Conservation (phyloP, 2,329 filamentous ascomycete species). For the Aspergillus persii region DNA sequence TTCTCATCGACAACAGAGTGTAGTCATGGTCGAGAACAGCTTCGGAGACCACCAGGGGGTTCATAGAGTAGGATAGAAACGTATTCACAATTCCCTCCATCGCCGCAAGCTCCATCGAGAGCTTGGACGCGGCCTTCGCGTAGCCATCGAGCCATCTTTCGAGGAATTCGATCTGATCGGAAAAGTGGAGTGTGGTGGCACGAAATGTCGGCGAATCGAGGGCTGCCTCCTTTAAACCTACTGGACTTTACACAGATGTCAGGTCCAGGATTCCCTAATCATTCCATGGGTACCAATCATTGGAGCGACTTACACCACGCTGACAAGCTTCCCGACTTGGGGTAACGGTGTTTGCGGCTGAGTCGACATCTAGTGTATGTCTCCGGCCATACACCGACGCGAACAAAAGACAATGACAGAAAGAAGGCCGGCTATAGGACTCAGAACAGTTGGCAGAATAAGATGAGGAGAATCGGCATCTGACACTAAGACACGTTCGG, state of each 20-base stretch:
- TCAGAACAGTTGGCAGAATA: constrained; percentile 4
- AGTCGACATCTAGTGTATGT: constrained; percentile 42
- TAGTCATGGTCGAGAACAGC: constrained; percentile 93
- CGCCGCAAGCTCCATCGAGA: constrained; percentile 64
- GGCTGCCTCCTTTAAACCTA: constrained; percentile 87
- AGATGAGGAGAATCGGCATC: constrained; percentile 10
- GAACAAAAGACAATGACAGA: constrained; percentile 12
- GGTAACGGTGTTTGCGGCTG: constrained; percentile 36
- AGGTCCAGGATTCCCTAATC: constrained; percentile 6
- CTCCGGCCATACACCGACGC: constrained; percentile 33
- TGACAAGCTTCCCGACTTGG: constrained; percentile 46
- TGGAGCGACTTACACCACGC: constrained; percentile 41
- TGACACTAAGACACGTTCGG: constrained; percentile 14
- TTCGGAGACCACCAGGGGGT: constrained; percentile 71
- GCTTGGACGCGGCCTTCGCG: constrained; percentile 59
- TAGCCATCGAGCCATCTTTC: constrained; percentile 88
- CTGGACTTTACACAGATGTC: constrained; percentile 55
- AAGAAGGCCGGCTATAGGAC: constrained; percentile 1
- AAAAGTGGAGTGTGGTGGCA: constrained; percentile 79
- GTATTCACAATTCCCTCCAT: constrained; percentile 77
- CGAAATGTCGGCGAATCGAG: constrained; percentile 97
- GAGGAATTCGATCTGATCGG: constrained; percentile 85
- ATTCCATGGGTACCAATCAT: background rate
- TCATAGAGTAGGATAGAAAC: constrained; percentile 74
- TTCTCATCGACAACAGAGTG: constrained; percentile 79